These are phyloP conservation scores for Rubia yunnanensis DNA, from an alignment of 257 asterid genomes.

Conservation along the genomic window DNA sequence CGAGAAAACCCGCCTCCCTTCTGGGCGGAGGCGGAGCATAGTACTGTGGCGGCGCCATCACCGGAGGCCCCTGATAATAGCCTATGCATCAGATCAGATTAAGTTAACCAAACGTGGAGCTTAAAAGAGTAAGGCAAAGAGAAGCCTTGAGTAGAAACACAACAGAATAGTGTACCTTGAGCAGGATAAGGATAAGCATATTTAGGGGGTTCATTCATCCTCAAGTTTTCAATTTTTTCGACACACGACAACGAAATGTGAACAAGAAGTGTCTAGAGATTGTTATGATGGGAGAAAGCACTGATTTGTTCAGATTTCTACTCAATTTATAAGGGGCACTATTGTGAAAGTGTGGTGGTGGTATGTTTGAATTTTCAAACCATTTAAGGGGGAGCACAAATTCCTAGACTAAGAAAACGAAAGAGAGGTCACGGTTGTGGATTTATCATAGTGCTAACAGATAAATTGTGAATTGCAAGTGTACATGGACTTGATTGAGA, in stretches of 20 bases:
- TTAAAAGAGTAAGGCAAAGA: not conserved
- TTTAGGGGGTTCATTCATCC: conserved; percentile 66
- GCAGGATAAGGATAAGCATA: conserved; percentile 71
- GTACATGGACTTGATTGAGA: no score
- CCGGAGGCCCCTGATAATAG: conserved; percentile 80
- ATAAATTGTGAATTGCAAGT: no score
- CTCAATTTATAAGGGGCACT: not conserved
- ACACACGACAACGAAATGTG: not conserved
- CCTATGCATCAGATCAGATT: conserved; percentile 26
- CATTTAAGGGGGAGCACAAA: not conserved
- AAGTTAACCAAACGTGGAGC: not conserved
- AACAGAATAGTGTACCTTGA: conserved; percentile 39
- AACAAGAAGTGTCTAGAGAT: not conserved
- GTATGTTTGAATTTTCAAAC: not conserved
- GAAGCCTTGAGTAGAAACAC: no score
- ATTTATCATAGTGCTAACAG: not conserved
- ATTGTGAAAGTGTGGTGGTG: not conserved
- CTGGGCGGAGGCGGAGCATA: conserved; percentile 69
- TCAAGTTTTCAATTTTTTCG: not conserved
- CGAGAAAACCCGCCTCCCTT: conserved; percentile 54
- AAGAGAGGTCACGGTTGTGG: not conserved
- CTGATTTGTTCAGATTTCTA: not conserved
- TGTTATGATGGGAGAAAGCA: not conserved
- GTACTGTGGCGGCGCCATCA: conserved; percentile 85
- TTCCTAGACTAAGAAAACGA: not conserved